These are phyloP conservation scores for Cutaneotrichosporon spelunceum DNA, from an alignment of 1,284 basidiomycete species.

Conservation along the genomic window DNA sequence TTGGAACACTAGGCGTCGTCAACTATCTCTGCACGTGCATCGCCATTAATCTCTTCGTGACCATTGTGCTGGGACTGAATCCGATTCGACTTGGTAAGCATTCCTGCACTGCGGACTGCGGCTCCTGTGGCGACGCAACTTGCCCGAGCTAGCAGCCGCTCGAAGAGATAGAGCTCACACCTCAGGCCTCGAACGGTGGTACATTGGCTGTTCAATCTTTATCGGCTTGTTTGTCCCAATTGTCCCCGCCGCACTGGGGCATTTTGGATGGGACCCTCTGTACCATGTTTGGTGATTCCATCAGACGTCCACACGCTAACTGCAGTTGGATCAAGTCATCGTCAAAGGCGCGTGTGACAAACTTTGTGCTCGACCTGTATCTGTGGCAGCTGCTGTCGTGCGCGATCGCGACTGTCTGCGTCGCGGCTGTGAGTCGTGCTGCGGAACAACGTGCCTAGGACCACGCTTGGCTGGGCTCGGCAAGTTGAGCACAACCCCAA, in stretches of 20 bases:
- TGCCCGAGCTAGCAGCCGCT: neutral
- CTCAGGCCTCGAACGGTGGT: slow-evolving; percentile 24
- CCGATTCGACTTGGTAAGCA: slow-evolving; percentile 24
- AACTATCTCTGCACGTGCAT: slow-evolving; percentile 41
- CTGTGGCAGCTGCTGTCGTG: slow-evolving; percentile 39
- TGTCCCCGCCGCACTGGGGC: slow-evolving; percentile 26
- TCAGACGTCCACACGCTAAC: slow-evolving; percentile 1
- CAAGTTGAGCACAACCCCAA: neutral
- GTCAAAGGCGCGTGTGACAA: slow-evolving; percentile 18
- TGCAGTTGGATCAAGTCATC: slow-evolving; percentile 22
- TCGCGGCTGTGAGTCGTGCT: slow-evolving; percentile 25
- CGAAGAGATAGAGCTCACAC: neutral
- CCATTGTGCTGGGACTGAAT: slow-evolving; percentile 37
- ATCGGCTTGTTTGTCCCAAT: slow-evolving; percentile 27
- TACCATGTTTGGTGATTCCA: slow-evolving; percentile 16
- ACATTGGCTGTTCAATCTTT: slow-evolving; percentile 23
- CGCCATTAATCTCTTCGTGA: slow-evolving; percentile 39
- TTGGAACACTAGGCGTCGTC: slow-evolving; percentile 34
- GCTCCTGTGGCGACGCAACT: neutral
- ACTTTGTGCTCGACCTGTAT: slow-evolving; percentile 37
- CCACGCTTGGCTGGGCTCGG: neutral
- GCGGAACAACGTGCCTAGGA: neutral
- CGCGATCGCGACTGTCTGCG: slow-evolving; percentile 28
- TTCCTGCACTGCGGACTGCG: neutral
- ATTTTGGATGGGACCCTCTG: slow-evolving; percentile 28